Conservation (phyloP, 2,329 filamentous ascomycete species). For the Ceratocystis diversiconidia region DNA sequence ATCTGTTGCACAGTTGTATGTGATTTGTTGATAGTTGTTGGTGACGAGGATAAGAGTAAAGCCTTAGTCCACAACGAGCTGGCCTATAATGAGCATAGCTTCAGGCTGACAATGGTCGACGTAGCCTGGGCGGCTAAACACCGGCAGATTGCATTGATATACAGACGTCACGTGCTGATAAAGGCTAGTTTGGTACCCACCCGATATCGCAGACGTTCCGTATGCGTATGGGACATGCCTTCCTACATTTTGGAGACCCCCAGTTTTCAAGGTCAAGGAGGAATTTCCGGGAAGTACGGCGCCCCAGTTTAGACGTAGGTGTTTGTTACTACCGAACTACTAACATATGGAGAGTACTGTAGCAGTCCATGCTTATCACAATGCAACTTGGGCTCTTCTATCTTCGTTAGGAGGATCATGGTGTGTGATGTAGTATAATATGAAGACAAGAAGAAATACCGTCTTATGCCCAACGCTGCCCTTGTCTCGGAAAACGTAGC, state of each 20-base stretch:
- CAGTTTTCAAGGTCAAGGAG: neutral
- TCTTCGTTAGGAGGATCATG: neutral
- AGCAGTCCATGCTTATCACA: neutral
- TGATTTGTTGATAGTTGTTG: neutral
- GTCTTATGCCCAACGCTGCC: neutral
- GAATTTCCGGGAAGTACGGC: conserved; percentile 1
- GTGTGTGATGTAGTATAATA: neutral
- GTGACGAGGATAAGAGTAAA: neutral
- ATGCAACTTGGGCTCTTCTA: neutral
- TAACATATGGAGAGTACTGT: conserved; percentile 8
- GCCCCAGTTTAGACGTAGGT: conserved; percentile 6
- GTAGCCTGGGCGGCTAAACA: conserved; percentile 14
- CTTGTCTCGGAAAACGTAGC: neutral
- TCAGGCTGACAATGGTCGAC: conserved; percentile 18
- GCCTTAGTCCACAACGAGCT: neutral
- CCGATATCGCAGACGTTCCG: conserved; percentile 1
- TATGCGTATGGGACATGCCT: neutral
- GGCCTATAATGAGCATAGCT: conserved; percentile 9
- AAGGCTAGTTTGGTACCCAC: neutral
- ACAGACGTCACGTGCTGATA: neutral
- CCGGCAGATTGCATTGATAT: neutral
- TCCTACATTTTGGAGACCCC: neutral
- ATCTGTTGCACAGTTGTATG: neutral
- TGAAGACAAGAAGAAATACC: neutral
- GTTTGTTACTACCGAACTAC: neutral